Evolutionary conservation across 805 yeast species (phyloP), one percentile per base, ranked within the genome.

Genomic region (Metschnikowia vanudenii): DNA sequence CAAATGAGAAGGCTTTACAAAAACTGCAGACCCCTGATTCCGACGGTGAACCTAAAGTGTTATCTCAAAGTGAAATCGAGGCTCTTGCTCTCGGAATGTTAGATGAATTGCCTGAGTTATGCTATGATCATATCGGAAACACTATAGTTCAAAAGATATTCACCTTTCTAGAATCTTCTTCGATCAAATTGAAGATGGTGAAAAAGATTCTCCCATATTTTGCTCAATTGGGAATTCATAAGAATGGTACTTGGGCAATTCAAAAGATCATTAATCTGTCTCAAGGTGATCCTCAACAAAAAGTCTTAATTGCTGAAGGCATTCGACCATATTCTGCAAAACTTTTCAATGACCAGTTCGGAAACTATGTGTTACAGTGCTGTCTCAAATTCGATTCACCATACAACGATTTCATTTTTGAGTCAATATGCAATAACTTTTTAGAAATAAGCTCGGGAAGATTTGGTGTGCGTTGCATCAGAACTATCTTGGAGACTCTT

Each of bases 171-270:
- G 65, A 69, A 37, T 79, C 88, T 4, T 80, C 84, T 16, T 74
- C 83, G 3, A 75, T 90, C 47, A 88, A 88, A 60, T 84, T 87
- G 55, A 78, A 85, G 62, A 85, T 94, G 88, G 75, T 94, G 46
- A 80, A 85, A 58, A 80, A 79, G 53, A 80, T 95, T 34, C 73
- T 85, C 3, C 95, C 91, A 22, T 88, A 77, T 59, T 72, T 94
- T 52, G 88, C 97, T 1, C 95, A 89, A 56, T 85, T 92, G 75
- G 94, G 97, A 57, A 84, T 89, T 46, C 99, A 94, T 69, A 94
- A 94, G 61, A 94, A 94, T 64, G 99, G 99, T 51, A 94, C 99
- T 4, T 94, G 99, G 99, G 98, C 97, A 1, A 96, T 96, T 19
- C 99, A 94, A 66, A 94, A 92, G 66, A 84, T 94, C 65, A 90